phyloP scores from a whole-genome alignment of 2,329 filamentous ascomycete genomes.

The Cryphonectria nitschkei region DNA sequence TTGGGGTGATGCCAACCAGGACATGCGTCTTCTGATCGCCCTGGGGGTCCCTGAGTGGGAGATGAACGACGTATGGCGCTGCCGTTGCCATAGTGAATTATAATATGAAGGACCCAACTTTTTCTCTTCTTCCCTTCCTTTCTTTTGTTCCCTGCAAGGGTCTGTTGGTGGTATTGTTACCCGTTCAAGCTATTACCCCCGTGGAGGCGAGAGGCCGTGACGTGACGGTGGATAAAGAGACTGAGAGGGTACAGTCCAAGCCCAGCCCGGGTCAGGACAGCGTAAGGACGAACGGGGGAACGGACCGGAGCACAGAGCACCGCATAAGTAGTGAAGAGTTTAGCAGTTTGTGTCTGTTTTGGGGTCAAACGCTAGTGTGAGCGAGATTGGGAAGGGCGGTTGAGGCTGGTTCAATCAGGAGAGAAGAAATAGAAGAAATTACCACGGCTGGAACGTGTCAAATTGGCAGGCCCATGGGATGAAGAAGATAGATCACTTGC shows the following conservation, averaged over 20 bases:
- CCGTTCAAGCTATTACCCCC: background rate
- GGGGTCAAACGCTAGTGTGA: conserved; percentile 1
- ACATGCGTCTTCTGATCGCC: conserved; percentile 13
- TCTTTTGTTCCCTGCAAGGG: background rate
- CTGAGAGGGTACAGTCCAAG: no score
- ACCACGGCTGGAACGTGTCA: background rate
- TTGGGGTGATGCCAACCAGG: conserved; percentile 23
- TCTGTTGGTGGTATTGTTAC: background rate
- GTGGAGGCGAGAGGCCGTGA: background rate
- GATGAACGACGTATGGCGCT: background rate
- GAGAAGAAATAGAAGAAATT: background rate
- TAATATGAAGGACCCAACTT: background rate
- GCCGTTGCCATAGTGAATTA: background rate
- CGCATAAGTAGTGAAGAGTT: background rate
- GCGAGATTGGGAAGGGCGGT: background rate
- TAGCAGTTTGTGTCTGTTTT: background rate
- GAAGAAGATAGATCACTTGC: background rate
- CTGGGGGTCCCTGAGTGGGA: conserved; percentile 2
- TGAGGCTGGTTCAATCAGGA: no score
- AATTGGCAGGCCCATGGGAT: background rate
- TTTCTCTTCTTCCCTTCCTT: background rate
- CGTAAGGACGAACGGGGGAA: no score
- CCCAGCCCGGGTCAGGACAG: no score
- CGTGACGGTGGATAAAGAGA: background rate
- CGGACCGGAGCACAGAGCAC: background rate